Evolutionary conservation across 2,329 filamentous ascomycete genomes (phyloP).

Genomic region (Diplodia seriata): DNA sequence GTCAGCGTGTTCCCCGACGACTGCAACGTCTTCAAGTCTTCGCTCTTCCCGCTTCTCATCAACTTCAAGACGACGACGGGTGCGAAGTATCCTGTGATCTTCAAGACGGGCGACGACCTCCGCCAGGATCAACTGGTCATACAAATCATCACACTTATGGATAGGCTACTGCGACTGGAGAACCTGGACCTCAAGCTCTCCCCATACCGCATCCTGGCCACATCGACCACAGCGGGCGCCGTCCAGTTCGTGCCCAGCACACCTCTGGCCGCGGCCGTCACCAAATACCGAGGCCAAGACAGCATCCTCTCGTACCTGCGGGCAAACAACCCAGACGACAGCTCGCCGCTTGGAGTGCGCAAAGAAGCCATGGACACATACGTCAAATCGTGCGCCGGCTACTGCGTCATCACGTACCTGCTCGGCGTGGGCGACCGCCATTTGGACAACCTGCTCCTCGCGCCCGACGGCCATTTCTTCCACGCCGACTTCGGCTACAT

Average conservation of each 20-base stretch:
- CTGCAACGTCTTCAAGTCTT: constrained; percentile 93
- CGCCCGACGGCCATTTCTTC: constrained; percentile 93
- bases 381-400: constrained; percentile 93
- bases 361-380: constrained; percentile 95
- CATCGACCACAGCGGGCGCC: constrained; percentile 84
- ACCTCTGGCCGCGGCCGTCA: constrained; percentile 80
- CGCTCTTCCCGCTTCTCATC: constrained; percentile 86
- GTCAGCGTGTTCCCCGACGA: constrained; percentile 83
- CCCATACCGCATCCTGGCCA: constrained; percentile 95
- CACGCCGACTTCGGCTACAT: constrained; percentile 99
- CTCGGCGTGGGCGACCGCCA: constrained; percentile 95
- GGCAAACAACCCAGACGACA: constrained; percentile 86
- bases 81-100: constrained; percentile 86
- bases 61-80: constrained; percentile 84
- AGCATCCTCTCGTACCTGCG: constrained; percentile 79
- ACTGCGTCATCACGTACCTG: constrained; percentile 98
- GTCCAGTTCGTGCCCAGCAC: constrained; percentile 93
- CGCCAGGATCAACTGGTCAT: constrained; percentile 97
- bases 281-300: constrained; percentile 74
- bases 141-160: constrained; percentile 97
- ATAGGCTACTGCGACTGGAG: constrained; percentile 91
- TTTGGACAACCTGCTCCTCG: constrained; percentile 90
- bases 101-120: constrained; percentile 96
- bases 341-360: constrained; percentile 81
- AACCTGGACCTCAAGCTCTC: constrained; percentile 94